Evolutionary conservation across 345 rosid species (phyloP), one percentile per base, ranked within the genome.

Genomic region (Jatropha curcas): DNA sequence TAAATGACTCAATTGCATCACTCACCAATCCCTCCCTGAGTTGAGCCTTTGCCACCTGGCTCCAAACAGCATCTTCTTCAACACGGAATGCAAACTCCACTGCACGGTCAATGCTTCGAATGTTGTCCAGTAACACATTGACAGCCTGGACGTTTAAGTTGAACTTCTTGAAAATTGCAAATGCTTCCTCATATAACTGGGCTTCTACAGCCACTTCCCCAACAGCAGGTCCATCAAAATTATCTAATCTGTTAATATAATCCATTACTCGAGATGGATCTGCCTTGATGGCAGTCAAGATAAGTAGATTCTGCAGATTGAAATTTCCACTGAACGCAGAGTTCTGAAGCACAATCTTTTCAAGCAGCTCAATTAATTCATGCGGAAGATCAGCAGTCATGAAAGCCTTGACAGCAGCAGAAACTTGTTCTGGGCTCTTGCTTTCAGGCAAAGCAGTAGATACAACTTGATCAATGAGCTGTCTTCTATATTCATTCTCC

Each of bases 261-360:
- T 93, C 99, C 99, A 96, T 93, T 46, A 91, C 98, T 82, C 98
- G 86, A 53, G 97, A 89, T 30, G 99, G 88, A 83, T 96, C 98
- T 30, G 99, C 98, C 82, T 93, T 93, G 37, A 96, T 90, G 48
- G 98, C 97, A 31, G 98, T 96, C 85, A 93, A 84, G 71, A 96
- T 91, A 72, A 96, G 99, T 60, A 96, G 89, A 86, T 93, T 96
- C 74, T 96, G 99, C 77, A 96, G 85, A 81, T 96, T 96, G 71
- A 89, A 86, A 80, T 96, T 96, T 45, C 98, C 99, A 86, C 97
- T 96, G 84, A 96, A 96, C 53, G 96, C 96, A 81, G 98, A 93
- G 80, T 96, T 96, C 76, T 96, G 97, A 71, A 96, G 97, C 67
- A 96, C 97, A 50, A 93, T 96, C 87, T 93, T 96, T 72, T 96